A percentile compares a stretch with the other conserved stretches of the same genome.
Conservation (phyloP, 306 rosid genomes). For the Sicyos edulis region DNA sequence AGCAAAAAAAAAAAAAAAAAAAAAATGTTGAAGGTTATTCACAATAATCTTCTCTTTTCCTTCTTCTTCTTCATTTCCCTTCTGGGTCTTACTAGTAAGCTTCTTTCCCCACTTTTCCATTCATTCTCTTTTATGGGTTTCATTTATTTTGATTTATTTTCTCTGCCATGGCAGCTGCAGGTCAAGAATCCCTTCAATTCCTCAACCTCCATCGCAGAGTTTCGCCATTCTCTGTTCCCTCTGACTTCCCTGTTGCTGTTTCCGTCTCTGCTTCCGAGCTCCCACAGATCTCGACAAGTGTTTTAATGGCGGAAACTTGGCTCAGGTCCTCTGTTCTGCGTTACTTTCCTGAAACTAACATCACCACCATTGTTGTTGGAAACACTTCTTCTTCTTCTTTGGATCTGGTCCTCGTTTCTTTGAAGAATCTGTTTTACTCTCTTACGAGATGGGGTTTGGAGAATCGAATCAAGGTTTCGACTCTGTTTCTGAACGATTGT, state of each 20-base stretch:
- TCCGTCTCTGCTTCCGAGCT: slow-evolving; percentile 37
- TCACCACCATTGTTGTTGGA: slow-evolving; percentile 62
- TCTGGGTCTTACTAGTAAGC: slow-evolving; percentile 24
- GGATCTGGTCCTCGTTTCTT: slow-evolving; percentile 33
- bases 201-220: slow-evolving; percentile 38
- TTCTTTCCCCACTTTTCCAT: background rate
- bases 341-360: slow-evolving; percentile 52
- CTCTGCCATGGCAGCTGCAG: slow-evolving; percentile 31
- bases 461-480: slow-evolving; percentile 55
- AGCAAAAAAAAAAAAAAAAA: no score
- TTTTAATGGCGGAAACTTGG: slow-evolving; percentile 67
- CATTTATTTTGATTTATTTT: no score
- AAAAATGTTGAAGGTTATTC: background rate
- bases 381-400: slow-evolving; percentile 22
- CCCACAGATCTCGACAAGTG: slow-evolving; percentile 42
- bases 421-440: slow-evolving; percentile 63
- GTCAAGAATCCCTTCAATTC: slow-evolving; percentile 44
- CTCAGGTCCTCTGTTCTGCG: slow-evolving; percentile 55
- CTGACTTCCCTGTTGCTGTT: slow-evolving; percentile 55
- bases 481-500: background rate
- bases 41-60: background rate
- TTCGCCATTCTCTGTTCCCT: slow-evolving; percentile 21
- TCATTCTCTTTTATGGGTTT: background rate
- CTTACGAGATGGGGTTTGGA: slow-evolving; percentile 85
- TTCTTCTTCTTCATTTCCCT: background rate